A percentile compares a stretch with the other conserved stretches of the same genome.
Evolutionary conservation across 768 basidiomycete species (phyloP).

Genomic region (Mrakia gelida): DNA sequence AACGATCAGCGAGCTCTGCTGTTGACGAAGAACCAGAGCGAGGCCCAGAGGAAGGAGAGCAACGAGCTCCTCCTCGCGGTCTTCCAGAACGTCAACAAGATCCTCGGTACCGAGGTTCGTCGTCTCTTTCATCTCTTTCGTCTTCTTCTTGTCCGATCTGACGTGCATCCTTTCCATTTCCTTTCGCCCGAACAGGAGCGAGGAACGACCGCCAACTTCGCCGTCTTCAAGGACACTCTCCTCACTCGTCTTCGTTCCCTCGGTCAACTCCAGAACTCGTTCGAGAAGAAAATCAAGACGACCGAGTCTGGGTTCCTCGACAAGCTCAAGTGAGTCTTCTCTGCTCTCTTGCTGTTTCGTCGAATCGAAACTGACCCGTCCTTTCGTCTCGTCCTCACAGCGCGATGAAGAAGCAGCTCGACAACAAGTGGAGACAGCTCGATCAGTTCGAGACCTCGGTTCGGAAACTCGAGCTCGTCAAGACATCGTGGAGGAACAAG

Average conservation of each 20-base stretch:
- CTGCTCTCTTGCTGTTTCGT: not conserved
- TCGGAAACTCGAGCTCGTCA: conserved; percentile 74
- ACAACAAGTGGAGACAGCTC: conserved; percentile 81
- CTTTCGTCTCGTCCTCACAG: conserved; percentile 33
- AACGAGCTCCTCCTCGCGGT: conserved; percentile 87
- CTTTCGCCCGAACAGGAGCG: conserved; percentile 37
- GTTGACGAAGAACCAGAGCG: conserved; percentile 69
- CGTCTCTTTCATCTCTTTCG: not conserved
- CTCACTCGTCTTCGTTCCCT: conserved; percentile 79
- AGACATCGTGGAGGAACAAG: conserved; percentile 76
- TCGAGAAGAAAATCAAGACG: conserved; percentile 79
- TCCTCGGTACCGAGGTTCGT: conserved; percentile 56
- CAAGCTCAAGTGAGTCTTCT: conserved; percentile 52
- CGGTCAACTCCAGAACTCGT: conserved; percentile 75
- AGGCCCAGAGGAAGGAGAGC: conserved; percentile 88
- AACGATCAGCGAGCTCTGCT: conserved; percentile 75
- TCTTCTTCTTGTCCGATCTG: not conserved
- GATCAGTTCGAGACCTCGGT: conserved; percentile 86
- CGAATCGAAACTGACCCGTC: too few relatives aligned
- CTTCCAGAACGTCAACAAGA: conserved; percentile 92
- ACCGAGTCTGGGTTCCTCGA: conserved; percentile 68
- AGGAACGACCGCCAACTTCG: conserved; percentile 65
- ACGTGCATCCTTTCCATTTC: not conserved
- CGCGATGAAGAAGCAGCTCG: conserved; percentile 80
- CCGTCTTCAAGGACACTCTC: conserved; percentile 90